Base-by-base conservation (phyloP, 352 stramenopile genomes). In the Globisporangium iwayamae region DNA sequence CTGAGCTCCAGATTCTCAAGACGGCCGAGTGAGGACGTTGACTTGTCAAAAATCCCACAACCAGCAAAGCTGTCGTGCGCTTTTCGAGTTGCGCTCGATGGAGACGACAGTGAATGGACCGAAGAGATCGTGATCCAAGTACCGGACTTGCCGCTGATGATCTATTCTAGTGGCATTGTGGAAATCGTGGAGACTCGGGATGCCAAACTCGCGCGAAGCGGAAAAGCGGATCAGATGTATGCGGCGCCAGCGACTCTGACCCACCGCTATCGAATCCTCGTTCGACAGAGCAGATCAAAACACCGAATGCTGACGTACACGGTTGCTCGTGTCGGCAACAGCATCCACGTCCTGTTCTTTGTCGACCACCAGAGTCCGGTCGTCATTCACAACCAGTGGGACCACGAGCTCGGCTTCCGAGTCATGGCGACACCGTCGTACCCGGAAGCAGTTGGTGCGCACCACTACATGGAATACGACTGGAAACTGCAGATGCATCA, bases 231-330 rank as follows among this genome's bases (percentile, higher is more conserved):
- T 2, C 36, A 62, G 5, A 36, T 71, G 34, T 93, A 90, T 67
- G 68, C 75, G 16, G 11, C 65, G 0, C 71, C 82, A 18, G 79
- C 81, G 16, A 83, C 77, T 0, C 68, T 80, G 10, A 83, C 74
- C 0, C 63, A 73, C 10, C 69, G 84, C 56, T 74, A 84, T 55
- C 76, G 83, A 47, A 57, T 89, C n/a, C 56, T 94, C 2, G 72
- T 94, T 46, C 83, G 74, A 2, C 73, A 87, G 16, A 57, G 52
- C n/a, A 57, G 36, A 1, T 82, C 82, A 22, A 68, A 56, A 11
- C 82, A 93, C 56, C 70, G 78, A 38, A 86, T 92, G 77, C 60
- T 93, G 18, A 90, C 86, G n/a, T 87, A 81, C 53, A 89, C 83
- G 0, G 76, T 89, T 48, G 82, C 75, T 28, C 73, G 79, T 46